These are phyloP conservation scores for Rhodosorus marinus DNA, from an alignment of 23 red algal genomes.

Conservation along the genomic window DNA sequence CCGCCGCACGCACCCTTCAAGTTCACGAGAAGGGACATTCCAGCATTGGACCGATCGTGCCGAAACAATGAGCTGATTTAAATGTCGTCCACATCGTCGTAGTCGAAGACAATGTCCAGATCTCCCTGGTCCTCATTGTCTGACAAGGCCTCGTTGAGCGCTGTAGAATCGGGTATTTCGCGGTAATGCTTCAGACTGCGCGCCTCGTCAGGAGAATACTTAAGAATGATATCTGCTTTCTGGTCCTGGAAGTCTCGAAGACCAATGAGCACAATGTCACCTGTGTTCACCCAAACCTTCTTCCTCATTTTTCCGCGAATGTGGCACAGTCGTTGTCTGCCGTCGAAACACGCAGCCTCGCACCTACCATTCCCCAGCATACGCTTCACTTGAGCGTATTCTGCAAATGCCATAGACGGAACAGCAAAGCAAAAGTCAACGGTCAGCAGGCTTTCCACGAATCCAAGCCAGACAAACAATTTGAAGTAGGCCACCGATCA, in stretches of 20 bases:
- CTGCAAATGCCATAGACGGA: constrained; percentile 39
- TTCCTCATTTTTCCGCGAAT: constrained; percentile 98
- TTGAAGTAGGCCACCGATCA: too few relatives aligned
- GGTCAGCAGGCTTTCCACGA: too few relatives aligned
- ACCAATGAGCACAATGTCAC: constrained; percentile 93
- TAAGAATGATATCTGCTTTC: constrained; percentile 93
- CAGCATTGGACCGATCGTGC: too few relatives aligned
- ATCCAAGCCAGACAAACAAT: too few relatives aligned
- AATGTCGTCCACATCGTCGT: constrained; percentile 81
- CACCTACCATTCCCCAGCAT: constrained; percentile 98
- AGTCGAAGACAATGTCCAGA: constrained; percentile 79
- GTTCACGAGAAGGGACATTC: too few relatives aligned
- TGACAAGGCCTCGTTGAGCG: constrained; percentile 62
- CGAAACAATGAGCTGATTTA: constrained; percentile 5
- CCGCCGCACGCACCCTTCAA: too few relatives aligned
- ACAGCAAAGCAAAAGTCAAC: too few relatives aligned
- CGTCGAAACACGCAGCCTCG: constrained; percentile 90
- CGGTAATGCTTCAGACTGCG: constrained; percentile 73
- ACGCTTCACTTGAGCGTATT: constrained; percentile 83
- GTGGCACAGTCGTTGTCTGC: constrained; percentile 68
- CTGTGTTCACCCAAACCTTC: constrained; percentile 94
- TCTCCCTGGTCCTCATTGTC: constrained; percentile 39
- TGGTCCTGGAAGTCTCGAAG: constrained; percentile 96
- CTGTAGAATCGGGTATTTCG: constrained; percentile 88
- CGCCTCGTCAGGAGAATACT: constrained; percentile 94